These are phyloP conservation scores for Cerioporus squamosus DNA, from an alignment of 1,284 basidiomycete genomes.

Conservation along the genomic window DNA sequence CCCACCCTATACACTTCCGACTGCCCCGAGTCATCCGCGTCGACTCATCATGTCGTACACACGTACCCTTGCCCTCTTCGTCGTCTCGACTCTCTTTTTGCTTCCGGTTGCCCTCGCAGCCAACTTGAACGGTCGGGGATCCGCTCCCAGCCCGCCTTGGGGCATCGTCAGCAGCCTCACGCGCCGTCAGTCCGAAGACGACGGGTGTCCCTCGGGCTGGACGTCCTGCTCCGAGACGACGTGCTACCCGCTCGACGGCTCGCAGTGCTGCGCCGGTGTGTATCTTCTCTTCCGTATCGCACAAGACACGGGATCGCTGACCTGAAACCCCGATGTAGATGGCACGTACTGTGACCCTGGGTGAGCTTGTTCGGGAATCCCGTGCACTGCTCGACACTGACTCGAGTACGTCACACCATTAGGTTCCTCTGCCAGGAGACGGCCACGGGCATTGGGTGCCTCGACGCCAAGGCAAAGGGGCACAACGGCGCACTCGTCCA, in stretches of 20 bases:
- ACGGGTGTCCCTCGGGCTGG: conserved; percentile 2
- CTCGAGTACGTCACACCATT: too few relatives aligned
- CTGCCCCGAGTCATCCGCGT: too few relatives aligned
- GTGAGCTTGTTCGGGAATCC: background rate
- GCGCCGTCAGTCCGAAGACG: background rate
- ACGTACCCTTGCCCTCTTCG: background rate
- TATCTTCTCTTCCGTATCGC: background rate
- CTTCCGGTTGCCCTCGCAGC: background rate
- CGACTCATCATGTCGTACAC: background rate
- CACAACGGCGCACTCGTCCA: too few relatives aligned
- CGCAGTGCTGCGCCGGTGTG: conserved; percentile 6
- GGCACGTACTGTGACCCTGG: conserved; percentile 2
- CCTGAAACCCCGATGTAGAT: background rate
- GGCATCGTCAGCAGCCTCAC: background rate
- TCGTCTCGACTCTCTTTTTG: background rate
- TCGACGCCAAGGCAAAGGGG: too few relatives aligned
- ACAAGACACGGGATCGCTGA: background rate
- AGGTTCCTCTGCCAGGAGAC: too few relatives aligned
- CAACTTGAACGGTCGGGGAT: background rate
- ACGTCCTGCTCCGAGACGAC: conserved; percentile 4
- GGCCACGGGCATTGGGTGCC: too few relatives aligned
- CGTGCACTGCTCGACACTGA: too few relatives aligned
- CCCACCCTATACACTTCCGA: too few relatives aligned
- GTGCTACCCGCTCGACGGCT: conserved; percentile 11
- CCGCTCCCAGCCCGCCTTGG: background rate